These are phyloP conservation scores for Lasiosphaeria miniovina DNA, from an alignment of 495 filamentous ascomycete genomes.

Conservation along the genomic window DNA sequence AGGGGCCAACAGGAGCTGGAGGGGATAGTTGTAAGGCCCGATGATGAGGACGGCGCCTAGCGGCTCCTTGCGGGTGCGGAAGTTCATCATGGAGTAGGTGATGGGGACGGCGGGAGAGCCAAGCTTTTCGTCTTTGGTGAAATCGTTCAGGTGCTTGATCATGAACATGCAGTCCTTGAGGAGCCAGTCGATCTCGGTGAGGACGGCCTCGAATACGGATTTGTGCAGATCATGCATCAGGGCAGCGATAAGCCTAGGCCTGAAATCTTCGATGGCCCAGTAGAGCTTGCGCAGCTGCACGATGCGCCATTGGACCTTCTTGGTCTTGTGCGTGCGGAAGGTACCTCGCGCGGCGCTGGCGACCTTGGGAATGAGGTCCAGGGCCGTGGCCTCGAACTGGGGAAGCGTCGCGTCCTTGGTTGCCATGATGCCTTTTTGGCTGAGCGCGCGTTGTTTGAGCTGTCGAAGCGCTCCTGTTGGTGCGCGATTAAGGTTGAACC, in stretches of 20 bases:
- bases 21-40: constrained; percentile 89
- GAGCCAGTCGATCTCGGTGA: constrained; percentile 71
- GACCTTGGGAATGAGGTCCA: constrained; percentile 62
- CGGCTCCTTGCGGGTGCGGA: constrained; percentile 84
- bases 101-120: constrained; percentile 59
- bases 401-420: constrained; percentile 41
- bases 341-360: constrained; percentile 56
- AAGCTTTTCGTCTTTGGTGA: constrained; percentile 76
- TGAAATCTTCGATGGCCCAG: constrained; percentile 81
- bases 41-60: constrained; percentile 81
- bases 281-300: constrained; percentile 88
- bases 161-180: constrained; percentile 76
- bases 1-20: constrained; percentile 74
- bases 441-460: neutral
- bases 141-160: constrained; percentile 71
- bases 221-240: constrained; percentile 73
- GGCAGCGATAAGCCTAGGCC: constrained; percentile 64
- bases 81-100: constrained; percentile 61
- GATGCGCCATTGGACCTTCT: constrained; percentile 74
- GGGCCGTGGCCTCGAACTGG: constrained; percentile 60
- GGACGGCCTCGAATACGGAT: constrained; percentile 61
- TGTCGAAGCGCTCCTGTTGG: too few species aligned
- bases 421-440: constrained; percentile 24
- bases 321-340: constrained; percentile 77
- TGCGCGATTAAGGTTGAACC: too few species aligned